Conservation (phyloP, 495 filamentous ascomycete genomes). For the Penicillium waksmanii region DNA sequence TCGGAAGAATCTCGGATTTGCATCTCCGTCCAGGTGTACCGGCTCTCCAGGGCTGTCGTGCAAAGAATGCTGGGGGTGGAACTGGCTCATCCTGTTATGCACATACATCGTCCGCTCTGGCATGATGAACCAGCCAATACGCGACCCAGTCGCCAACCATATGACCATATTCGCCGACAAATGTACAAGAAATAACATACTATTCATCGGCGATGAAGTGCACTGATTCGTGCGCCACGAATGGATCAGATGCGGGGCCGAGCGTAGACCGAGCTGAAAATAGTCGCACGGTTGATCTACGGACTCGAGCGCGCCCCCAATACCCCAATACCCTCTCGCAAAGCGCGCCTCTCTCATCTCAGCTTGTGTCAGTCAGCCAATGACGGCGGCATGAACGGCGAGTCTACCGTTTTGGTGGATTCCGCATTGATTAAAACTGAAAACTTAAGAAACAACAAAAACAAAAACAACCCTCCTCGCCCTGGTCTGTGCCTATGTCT, state of each 20-base stretch:
- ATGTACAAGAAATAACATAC: background rate
- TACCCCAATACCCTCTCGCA: background rate
- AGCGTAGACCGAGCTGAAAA: slow-evolving; percentile 12
- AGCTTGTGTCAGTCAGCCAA: background rate
- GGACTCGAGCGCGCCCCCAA: background rate
- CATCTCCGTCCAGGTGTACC: background rate
- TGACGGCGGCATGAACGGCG: background rate
- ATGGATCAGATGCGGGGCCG: slow-evolving; percentile 11
- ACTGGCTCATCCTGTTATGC: no score
- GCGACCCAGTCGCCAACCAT: background rate
- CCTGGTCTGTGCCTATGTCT: background rate
- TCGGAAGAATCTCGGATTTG: background rate
- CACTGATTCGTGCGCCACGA: slow-evolving; percentile 17
- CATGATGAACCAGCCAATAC: background rate
- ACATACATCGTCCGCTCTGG: no score
- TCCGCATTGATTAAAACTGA: background rate
- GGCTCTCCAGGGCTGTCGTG: background rate
- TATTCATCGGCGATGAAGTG: slow-evolving; percentile 16
- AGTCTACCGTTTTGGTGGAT: background rate
- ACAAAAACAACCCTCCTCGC: no score
- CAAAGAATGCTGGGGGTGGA: slow-evolving; percentile 13
- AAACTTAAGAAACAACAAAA: no score
- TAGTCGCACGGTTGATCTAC: slow-evolving; percentile 11
- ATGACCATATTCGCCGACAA: background rate
- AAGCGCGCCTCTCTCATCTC: slow-evolving; percentile 5